Evolutionary conservation across 2,329 filamentous ascomycete genomes (phyloP).

Genomic region (Berkeleyomyces basicola): DNA sequence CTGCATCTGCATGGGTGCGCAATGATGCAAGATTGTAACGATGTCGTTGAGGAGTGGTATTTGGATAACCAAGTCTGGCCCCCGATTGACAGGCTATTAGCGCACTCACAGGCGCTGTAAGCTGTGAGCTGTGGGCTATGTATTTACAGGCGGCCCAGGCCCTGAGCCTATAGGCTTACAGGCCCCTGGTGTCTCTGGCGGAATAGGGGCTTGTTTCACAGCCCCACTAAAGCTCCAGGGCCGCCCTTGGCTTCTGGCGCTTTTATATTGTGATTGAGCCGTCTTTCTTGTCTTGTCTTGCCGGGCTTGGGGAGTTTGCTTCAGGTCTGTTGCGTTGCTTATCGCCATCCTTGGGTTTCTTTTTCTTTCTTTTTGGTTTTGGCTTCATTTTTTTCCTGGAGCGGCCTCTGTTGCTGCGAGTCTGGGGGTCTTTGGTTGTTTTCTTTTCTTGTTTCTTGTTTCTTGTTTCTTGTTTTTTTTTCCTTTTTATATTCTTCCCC

Average conservation of each 20-base stretch:
- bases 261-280: not conserved
- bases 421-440: not conserved
- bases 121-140: no score
- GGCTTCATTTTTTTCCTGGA: no score
- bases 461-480: not conserved
- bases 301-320: not conserved
- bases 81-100: no score
- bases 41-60: no score
- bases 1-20: no score
- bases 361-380: no score
- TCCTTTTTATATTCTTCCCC: not conserved
- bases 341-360: not conserved
- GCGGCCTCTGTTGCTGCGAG: not conserved
- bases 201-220: not conserved
- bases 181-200: not conserved
- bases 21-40: no score
- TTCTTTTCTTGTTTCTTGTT: not conserved
- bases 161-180: not conserved
- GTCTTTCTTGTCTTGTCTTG: not conserved
- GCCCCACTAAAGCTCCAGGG: not conserved
- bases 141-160: no score
- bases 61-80: no score
- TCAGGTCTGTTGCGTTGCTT: not conserved
- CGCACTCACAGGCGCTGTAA: no score
- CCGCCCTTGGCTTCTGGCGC: not conserved